phyloP scores from a whole-genome alignment of 257 asterid species.

The Nicotiana sylvestris region DNA sequence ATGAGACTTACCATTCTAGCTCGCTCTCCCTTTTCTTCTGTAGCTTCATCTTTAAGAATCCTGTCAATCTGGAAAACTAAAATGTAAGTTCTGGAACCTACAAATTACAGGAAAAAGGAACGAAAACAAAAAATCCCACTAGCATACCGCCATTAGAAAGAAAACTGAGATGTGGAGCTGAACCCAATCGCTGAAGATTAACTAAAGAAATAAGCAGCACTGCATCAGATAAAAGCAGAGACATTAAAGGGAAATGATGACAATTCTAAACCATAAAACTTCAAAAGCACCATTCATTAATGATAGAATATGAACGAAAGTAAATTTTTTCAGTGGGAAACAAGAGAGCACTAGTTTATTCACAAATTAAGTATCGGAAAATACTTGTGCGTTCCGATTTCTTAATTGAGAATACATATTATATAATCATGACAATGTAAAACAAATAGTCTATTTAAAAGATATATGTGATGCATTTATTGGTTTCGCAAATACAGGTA shows the following conservation, averaged over 20 bases:
- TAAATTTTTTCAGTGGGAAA: too few relatives aligned
- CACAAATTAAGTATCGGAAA: not conserved
- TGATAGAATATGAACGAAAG: not conserved
- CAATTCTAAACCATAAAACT: not conserved
- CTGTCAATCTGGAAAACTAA: conserved; percentile 37
- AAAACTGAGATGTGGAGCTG: not conserved
- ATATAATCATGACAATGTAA: not conserved
- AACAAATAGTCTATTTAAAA: not conserved
- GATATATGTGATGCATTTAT: not conserved
- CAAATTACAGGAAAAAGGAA: not conserved
- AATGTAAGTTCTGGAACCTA: not conserved
- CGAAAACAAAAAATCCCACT: not conserved
- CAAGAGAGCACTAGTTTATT: not conserved
- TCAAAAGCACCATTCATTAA: not conserved
- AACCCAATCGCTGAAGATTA: not conserved
- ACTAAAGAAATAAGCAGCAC: not conserved
- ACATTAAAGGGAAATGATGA: not conserved
- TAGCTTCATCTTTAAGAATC: conserved; percentile 83
- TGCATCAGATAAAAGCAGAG: not conserved
- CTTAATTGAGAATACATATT: not conserved
- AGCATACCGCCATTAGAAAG: conserved; percentile 12
- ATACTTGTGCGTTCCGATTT: not conserved
- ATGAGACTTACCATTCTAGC: conserved; percentile 73
- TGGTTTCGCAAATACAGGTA: not conserved
- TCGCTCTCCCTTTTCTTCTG: conserved; percentile 90